phyloP scores from a whole-genome alignment of 495 filamentous ascomycete genomes.

The Talaromyces proteolyticus region DNA sequence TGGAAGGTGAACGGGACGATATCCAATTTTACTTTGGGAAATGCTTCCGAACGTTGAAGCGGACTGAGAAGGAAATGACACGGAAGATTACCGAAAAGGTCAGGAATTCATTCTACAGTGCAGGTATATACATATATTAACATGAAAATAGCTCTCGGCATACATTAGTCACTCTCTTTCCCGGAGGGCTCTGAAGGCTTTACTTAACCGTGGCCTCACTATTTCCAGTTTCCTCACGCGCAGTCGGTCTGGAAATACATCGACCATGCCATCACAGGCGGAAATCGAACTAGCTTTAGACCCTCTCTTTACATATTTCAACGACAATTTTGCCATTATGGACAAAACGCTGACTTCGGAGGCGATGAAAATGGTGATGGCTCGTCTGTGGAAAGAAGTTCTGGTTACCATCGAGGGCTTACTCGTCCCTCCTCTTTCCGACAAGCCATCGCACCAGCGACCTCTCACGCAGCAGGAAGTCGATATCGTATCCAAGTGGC shows the following conservation, averaged over 20 bases:
- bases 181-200: constrained; percentile 63
- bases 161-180: constrained; percentile 92
- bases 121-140: background rate
- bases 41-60: constrained; percentile 88
- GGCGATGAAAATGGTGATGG: constrained; percentile 97
- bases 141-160: constrained; percentile 75
- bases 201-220: constrained; percentile 69
- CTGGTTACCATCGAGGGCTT: constrained; percentile 84
- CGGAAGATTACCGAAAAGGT: constrained; percentile 97
- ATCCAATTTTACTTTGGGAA: constrained; percentile 99
- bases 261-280: constrained; percentile 54
- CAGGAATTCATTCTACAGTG: constrained; percentile 15
- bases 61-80: constrained; percentile 96
- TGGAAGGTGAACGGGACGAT: constrained; percentile 98
- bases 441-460: constrained; percentile 87
- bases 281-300: constrained; percentile 79
- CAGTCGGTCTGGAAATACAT: constrained; percentile 47
- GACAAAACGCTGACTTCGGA: constrained; percentile 88
- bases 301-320: constrained; percentile 93
- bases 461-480: constrained; percentile 84
- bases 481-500: constrained; percentile 93
- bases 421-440: constrained; percentile 89
- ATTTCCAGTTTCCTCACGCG: constrained; percentile 76
- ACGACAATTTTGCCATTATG: constrained; percentile 99
- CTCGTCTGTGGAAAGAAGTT: constrained; percentile 95